phyloP scores from a whole-genome alignment of 1,284 basidiomycete species.

The Apiotrichum sp. region DNA sequence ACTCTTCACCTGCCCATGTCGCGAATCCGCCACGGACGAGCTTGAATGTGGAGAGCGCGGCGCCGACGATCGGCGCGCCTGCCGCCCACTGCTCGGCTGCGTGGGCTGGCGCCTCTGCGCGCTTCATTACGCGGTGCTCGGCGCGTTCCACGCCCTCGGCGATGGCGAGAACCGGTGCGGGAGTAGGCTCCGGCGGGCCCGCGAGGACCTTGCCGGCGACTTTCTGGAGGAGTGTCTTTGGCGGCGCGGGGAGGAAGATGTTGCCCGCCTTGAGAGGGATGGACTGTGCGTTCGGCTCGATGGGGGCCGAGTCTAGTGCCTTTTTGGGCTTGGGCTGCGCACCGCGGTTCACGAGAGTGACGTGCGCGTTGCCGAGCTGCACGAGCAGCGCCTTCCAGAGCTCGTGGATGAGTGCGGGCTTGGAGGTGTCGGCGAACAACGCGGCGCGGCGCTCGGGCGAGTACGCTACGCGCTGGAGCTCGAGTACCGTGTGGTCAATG shows the following conservation, averaged over 20 bases:
- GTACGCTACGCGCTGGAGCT: conserved; percentile 33
- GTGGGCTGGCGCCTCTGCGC: conserved; percentile 9
- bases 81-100: conserved; percentile 12
- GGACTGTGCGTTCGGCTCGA: conserved; percentile 21
- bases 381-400: conserved; percentile 36
- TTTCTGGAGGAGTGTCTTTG: conserved; percentile 22
- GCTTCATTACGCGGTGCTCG: conserved; percentile 9
- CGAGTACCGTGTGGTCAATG: conserved; percentile 40
- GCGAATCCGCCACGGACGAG: conserved; percentile 9
- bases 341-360: conserved; percentile 19
- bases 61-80: conserved; percentile 9
- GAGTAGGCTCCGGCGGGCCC: conserved; percentile 25
- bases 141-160: conserved; percentile 10
- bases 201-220: conserved; percentile 26
- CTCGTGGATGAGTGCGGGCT: conserved; percentile 23
- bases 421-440: conserved; percentile 32
- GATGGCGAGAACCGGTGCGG: conserved; percentile 8
- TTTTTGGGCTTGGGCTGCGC: conserved; percentile 4
- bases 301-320: not conserved
- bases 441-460: conserved; percentile 23
- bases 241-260: conserved; percentile 34
- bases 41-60: conserved; percentile 2
- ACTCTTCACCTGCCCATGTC: conserved; percentile 29
- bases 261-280: conserved; percentile 33
- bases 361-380: conserved; percentile 25